Evolutionary conservation across 208 protist species (phyloP).

Genomic region (Trypanosoma brucei): DNA sequence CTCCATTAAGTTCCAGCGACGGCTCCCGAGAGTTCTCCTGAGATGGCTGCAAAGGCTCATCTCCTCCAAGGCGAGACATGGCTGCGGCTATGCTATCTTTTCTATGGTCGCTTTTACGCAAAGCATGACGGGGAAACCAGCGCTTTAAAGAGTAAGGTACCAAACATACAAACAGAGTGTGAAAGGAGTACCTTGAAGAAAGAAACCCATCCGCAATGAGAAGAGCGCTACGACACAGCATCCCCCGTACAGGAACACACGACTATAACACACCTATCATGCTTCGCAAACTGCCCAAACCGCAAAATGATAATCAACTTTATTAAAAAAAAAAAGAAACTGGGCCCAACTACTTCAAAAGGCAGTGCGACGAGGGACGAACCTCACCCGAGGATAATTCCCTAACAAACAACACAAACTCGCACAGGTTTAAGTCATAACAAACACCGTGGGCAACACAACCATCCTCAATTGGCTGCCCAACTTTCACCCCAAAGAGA

Average conservation of each 20-base stretch:
- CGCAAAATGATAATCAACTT: too few species aligned
- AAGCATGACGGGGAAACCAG: too few species aligned
- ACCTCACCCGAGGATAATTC: slow-evolving; percentile 29
- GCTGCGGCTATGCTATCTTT: neutral
- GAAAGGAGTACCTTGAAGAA: too few species aligned
- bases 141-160: too few species aligned
- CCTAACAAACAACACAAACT: slow-evolving; percentile 66
- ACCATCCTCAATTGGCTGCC: slow-evolving; percentile 26
- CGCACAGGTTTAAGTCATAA: slow-evolving; percentile 35
- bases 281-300: too few species aligned
- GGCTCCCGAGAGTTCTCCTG: neutral
- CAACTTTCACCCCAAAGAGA: slow-evolving; percentile 62
- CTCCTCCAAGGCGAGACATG: neutral
- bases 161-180: too few species aligned
- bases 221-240: too few species aligned
- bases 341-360: neutral
- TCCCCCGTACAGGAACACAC: too few species aligned
- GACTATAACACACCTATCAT: too few species aligned
- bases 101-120: too few species aligned
- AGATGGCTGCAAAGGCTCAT: neutral
- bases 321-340: too few species aligned
- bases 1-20: neutral
- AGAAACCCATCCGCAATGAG: too few species aligned
- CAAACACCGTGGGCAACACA: slow-evolving; percentile 53
- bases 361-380: slow-evolving; percentile 2